Evolutionary conservation across 208 protist genomes (phyloP).

Genomic region (Novymonas esmeraldas): DNA sequence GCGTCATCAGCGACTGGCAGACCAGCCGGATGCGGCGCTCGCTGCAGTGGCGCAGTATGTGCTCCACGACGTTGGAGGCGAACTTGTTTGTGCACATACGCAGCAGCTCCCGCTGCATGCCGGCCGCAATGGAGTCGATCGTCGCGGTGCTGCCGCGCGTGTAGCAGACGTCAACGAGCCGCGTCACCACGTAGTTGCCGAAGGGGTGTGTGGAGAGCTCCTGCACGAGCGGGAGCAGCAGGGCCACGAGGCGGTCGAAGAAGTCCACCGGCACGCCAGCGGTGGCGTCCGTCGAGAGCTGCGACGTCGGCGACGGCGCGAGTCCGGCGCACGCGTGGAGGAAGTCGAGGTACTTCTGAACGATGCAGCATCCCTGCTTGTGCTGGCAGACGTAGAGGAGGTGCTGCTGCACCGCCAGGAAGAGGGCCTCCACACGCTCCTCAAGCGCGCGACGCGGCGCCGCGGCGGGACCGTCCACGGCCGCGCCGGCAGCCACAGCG

Average conservation of each 20-base stretch:
- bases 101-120: constrained; percentile 37
- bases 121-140: constrained; percentile 47
- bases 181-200: constrained; percentile 98
- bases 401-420: constrained; percentile 51
- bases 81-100: constrained; percentile 95
- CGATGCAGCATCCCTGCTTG: constrained; percentile 91
- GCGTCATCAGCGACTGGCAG: constrained; percentile 48
- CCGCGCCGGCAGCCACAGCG: constrained; percentile 3
- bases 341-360: constrained; percentile 95
- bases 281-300: neutral
- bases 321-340: constrained; percentile 24
- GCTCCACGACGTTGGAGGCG: constrained; percentile 97
- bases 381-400: constrained; percentile 51
- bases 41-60: constrained; percentile 83
- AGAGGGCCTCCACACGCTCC: constrained; percentile 40
- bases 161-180: constrained; percentile 81
- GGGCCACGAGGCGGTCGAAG: constrained; percentile 45
- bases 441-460: constrained; percentile 19
- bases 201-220: constrained; percentile 91
- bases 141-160: constrained; percentile 43
- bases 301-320: constrained; percentile 9
- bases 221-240: constrained; percentile 66
- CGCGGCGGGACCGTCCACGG: neutral
- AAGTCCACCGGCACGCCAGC: constrained; percentile 15
- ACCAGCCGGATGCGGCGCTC: constrained; percentile 44